Evolutionary conservation across 2,329 filamentous ascomycete species (phyloP), one percentile per base, ranked within the genome.

Genomic region (Pseudophaeomoniella oleicola): DNA sequence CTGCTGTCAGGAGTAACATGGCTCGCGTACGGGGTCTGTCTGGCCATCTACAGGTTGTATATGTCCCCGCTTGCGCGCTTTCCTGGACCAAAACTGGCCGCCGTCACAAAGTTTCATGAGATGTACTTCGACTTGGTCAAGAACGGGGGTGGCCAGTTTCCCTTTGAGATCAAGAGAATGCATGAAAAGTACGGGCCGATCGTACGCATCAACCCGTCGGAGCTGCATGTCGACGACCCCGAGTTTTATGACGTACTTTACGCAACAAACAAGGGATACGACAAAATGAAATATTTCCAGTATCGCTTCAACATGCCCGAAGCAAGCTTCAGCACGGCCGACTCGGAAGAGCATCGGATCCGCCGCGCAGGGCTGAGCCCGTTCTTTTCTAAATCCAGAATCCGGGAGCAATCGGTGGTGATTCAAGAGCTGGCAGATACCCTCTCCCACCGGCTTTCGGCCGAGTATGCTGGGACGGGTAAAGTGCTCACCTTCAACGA

Each of bases 241-340:
- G 43, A 50, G 2, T 58, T 46, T 41, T 56, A 53, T 32, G 46
- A 55, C 10, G 49, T 50, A 12, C 46, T 59, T 12, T 59, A 58
- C 35, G 46, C 45, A 0, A 39, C 40, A n/a, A 33, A 46, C 5
- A 45, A 46, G 13, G 42, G 40, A 32, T 48, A 50, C 4, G 47
- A 56, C 18, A 55, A 55, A 40, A 49, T 49, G 22, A 33, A 34
- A 4, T 34, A 44, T 5, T 37, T 35, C 9, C 40, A 47, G 3
- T 37, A 36, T 11, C 42, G 42, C 29, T 39, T 41, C 29, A 45
- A 43, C 3, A 38, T 39, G 4, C 32, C 40, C 3, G 16, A 30
- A n/a, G 46, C 49, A 2, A 35, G 37, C 10, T 44, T 49, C 32
- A 34, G 36, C 11, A 50, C 47, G 1, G 39, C 42, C 5, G 16